Evolutionary conservation across 352 stramenopile species (phyloP), one percentile per base, ranked within the genome.

Genomic region (Thraustochytrium sp.): DNA sequence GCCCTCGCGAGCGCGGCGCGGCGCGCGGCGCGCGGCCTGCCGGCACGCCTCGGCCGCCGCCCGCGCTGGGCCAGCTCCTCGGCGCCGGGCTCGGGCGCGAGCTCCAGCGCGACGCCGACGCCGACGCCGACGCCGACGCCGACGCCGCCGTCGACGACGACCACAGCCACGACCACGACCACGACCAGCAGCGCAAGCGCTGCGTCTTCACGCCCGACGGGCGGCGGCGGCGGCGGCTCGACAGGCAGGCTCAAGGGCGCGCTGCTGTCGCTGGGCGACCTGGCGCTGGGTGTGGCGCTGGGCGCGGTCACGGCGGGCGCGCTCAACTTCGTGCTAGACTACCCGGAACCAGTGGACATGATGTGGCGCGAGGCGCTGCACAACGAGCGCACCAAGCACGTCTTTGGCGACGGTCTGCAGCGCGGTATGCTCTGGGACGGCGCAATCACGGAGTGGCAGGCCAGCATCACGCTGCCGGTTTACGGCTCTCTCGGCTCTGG

Each of bases 361-460:
- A 51, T 80, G 68, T 80, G 37, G 23, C 44, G 37, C 23, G 13
- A 51, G 23, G 37, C 31, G 5, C 63, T 44, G 68, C 0, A 8
- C 18, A 80, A 26, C 68, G 34, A 16, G 53, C 11, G 3, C 4
- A 21, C 62, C 5, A 8, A 26, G 0, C n/a, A 80, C 8, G 48
- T 63, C 4, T 80, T 80, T 63, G 68, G 68, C 4, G 37, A 40
- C 26, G 21, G 26, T 23, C 13, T 80, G 42, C 29, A 44, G 21
- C 48, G 68, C n/a, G 44, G 48, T 0, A 26, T 61, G 46, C 26
- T 80, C n/a, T 80, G 68, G 68, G 68, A 80, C 51, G 68, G 68
- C 37, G 31, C 46, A 13, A 51, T 80, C 23, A 72, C 42, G 13
- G 68, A 80, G 0, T 42, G 40, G 36, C 42, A 61, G 68, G 68